Base-by-base conservation (phyloP, 345 rosid genomes). In the Ceriops zippeliana region DNA sequence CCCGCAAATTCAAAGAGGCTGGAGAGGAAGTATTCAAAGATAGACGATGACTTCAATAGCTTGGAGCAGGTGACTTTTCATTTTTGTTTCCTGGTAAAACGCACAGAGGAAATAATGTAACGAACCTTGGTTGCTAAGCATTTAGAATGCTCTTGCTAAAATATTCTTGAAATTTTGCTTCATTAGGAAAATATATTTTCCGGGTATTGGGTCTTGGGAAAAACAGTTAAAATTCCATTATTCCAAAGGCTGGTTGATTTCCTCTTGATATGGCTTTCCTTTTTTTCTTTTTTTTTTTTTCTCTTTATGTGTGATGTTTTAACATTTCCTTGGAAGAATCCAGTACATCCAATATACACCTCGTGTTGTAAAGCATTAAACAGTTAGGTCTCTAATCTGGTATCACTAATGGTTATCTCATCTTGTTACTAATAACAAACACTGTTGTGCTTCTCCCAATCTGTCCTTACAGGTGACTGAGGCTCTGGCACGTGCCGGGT, bases 401-500 rank as follows among this genome's bases (percentile, higher is more conserved):
- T 63, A 0, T 21, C 28, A 11, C 22, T 56, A n/a, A 22, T 19
- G 31, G 26, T 58, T 28, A 57, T 57, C 11, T 31, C 38, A 53
- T 72, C 35, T 72, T 58, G 4, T 69, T 60, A 52, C 65, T n/a
- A 42, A 61, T 8, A 61, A 32, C 19, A 5, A 54, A 32, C 10
- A 34, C 34, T 9, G 22, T 61, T n/a, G 38, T 66, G 49, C 49
- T 61, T 47, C 47, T 27, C 24, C 38, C 53, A 22, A 37, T 30
- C 52, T 58, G n/a, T 49, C 21, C 47, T 52, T 10, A 65, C 78
- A 93, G 98, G 97, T 93, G 58, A 86, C 97, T 52, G 81, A 81
- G 71, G 97, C 93, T 13, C 87, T 93, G 31, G 62, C 87, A 15
- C 82, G 81, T 56, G 89, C 98, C 52, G 98, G 98, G 52, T 83